phyloP scores from a whole-genome alignment of 257 asterid species.

The Apocynum venetum region DNA sequence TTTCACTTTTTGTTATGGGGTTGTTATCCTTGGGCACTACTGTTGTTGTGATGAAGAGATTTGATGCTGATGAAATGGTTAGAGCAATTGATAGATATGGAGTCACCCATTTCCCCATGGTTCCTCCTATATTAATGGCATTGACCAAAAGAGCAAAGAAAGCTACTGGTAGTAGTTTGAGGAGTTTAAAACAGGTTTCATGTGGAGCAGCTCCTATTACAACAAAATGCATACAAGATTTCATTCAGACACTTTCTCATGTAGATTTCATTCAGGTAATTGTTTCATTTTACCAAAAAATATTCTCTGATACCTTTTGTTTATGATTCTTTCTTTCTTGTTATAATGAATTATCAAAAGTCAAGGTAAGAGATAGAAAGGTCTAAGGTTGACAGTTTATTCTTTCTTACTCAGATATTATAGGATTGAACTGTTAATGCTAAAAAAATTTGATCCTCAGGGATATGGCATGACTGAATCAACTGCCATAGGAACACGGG shows the following conservation, averaged over 20 bases:
- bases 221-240: conserved; percentile 41
- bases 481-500: conserved; percentile 67
- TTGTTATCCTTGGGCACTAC: conserved; percentile 66
- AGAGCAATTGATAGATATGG: conserved; percentile 53
- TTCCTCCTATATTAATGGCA: conserved; percentile 58
- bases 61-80: conserved; percentile 58
- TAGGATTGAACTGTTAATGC: background rate
- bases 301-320: background rate
- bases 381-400: background rate
- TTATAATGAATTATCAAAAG: background rate
- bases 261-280: conserved; percentile 83
- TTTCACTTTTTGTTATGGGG: conserved; percentile 61
- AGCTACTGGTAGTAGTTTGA: conserved; percentile 24
- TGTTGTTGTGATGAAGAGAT: conserved; percentile 57
- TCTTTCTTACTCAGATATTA: background rate
- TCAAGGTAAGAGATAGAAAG: background rate
- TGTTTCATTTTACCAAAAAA: background rate
- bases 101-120: conserved; percentile 61
- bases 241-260: conserved; percentile 50
- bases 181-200: conserved; percentile 68
- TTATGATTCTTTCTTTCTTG: background rate
- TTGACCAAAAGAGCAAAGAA: conserved; percentile 49
- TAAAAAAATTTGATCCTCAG: conserved; percentile 28
- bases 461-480: conserved; percentile 94
- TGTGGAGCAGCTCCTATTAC: conserved; percentile 76